Base-by-base conservation (phyloP, 2,329 filamentous ascomycete genomes). In the Dothideomycetidae sp. region DNA sequence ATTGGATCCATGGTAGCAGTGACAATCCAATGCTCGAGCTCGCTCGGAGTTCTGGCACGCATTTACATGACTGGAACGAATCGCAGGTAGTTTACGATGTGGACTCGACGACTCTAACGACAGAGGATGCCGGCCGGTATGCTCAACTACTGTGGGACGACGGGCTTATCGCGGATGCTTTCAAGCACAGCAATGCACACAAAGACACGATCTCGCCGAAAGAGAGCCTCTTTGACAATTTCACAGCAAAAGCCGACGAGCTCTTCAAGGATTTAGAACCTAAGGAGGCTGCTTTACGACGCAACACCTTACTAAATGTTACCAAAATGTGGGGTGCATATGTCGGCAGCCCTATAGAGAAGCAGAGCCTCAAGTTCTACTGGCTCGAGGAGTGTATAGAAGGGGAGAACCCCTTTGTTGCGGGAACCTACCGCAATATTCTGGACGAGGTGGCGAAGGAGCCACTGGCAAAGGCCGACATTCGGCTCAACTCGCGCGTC, bases 301-400 rank as follows among this genome's bases (percentile, higher is more conserved):
- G 46, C 61, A 64, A 33, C 56, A 69, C 28, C 50, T 61, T 47
- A 21, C 50, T 75, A 4, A 60, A 71, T 29, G 62, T 72, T 48
- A 70, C 72, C 3, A 70, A 78, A 46, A 66, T 73, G 48, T 83
- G 79, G 77, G 79, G 79, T 2, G 70, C 71, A 0, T 84, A 81
- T 51, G 67, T 83, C 4, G 80, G 80, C 10, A 77, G 69, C 41
- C 68, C 73, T 0, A 62, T 81, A 5, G 58, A 64, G 36, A 67
- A 52, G 16, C 80, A 85, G 53, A 82, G 77, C 47, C 60, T 84
- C 19, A 81, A 76, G 58, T 84, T 74, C 58, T 81, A 83, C 53
- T 83, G 78, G 77, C 53, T 85, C 4, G 80, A 85, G 51, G 78
- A 84, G 55, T 81, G 77, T 46, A 75, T 84, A 36, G 78, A 83